A percentile compares a stretch with the other conserved stretches of the same genome.
Evolutionary conservation across 2,329 filamentous ascomycete species (phyloP).

Genomic region (Akanthomyces muscarius): DNA sequence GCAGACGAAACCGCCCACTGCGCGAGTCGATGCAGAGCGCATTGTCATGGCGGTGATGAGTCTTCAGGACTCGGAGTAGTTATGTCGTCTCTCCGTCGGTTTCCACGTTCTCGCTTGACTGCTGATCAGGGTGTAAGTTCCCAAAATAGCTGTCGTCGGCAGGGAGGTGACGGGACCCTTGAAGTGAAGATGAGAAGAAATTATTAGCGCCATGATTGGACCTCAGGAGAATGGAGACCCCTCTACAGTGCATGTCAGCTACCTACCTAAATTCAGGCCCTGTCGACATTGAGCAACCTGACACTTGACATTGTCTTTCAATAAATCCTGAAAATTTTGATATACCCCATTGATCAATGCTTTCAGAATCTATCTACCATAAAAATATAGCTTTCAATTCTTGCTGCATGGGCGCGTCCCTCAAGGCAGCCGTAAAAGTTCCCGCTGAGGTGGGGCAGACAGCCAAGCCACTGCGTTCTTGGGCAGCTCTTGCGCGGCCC

Average conservation of each 20-base stretch:
- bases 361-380: background rate
- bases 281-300: no score
- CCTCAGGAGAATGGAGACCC: background rate
- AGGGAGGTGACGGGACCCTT: slow-evolving; percentile 4
- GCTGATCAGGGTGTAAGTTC: background rate
- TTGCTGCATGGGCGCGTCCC: no score
- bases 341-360: background rate
- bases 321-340: background rate
- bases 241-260: slow-evolving; percentile 3
- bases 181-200: slow-evolving; percentile 10
- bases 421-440: background rate
- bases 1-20: slow-evolving; percentile 38
- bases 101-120: background rate
- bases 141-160: background rate
- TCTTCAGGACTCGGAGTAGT: no score
- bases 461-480: slow-evolving; percentile 11
- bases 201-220: slow-evolving; percentile 15
- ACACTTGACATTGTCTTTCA: background rate
- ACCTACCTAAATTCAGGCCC: background rate
- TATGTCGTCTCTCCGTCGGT: background rate
- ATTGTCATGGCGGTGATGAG: slow-evolving; percentile 25
- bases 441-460: slow-evolving; percentile 11
- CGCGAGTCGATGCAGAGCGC: slow-evolving; percentile 33
- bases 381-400: no score
- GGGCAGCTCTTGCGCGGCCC: slow-evolving; percentile 15